Base-by-base conservation (phyloP, 2,329 filamentous ascomycete species). In the Beauveria caledonica region DNA sequence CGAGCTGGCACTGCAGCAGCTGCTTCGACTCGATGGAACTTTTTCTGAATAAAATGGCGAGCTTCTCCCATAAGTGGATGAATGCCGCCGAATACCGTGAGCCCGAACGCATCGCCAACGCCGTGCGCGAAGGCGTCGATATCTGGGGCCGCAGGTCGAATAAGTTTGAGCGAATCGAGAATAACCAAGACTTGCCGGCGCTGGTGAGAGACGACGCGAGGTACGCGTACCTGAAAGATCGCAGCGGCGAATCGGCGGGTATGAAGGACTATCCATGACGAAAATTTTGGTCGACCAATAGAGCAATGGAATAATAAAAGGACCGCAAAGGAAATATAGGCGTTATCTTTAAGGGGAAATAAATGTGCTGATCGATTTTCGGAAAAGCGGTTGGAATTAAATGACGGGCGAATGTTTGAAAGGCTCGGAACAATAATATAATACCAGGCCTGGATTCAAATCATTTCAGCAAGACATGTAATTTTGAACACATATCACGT, bases 1-100 rank as follows among this genome's bases (percentile, higher is more conserved):
- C 82, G 1, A 78, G 74, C 0, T 87, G 84, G 84, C 83, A 86
- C 69, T 87, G 84, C 74, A 84, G 80, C 56, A 81, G 76, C 60
- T 86, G 84, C 72, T 85, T 85, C 67, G 71, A 75, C 21, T 85
- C 80, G 0, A 70, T 86, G 19, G 74, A 74, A 3, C 78, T 84
- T 68, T 74, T 85, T 65, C 70, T 81, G 52, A 77, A 76, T 64
- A 86, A 85, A 69, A 77, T 86, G 73, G 72, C 75, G 10, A 79
- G 77, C 60, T 85, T 84, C 68, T 83, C 80, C 25, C 83, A 86
- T 66, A 70, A 70, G 11, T 77, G 73, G 69, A 78, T 79, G 73
- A 84, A 86, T 63, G 74, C 73, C 21, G 73, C 77, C 13, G 66
- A 72, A 61, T 84, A 77, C 63, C 75, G 76, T 54, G 73, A 84